Conservation (phyloP, 257 asterid genomes). For the Solanum neorickii region DNA sequence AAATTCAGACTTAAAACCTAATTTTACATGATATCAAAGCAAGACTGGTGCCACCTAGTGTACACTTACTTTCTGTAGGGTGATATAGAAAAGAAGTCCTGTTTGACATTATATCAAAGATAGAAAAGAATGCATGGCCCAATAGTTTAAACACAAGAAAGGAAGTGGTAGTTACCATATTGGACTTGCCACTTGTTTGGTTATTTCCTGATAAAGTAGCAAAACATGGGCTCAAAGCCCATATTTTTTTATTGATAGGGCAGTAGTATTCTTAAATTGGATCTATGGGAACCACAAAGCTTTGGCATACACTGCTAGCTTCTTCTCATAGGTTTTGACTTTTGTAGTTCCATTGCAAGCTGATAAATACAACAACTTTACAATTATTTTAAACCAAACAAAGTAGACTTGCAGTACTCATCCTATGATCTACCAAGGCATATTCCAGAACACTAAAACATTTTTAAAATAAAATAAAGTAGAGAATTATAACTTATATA, state of each 20-base stretch:
- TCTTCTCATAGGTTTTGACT: background rate
- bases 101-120: background rate
- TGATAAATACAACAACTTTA: background rate
- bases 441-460: background rate
- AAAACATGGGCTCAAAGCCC: background rate
- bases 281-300: background rate
- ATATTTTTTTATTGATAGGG: background rate
- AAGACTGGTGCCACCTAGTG: fast-evolving
- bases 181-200: background rate
- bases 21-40: too few relatives aligned
- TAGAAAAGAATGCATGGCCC: background rate
- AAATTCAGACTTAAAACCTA: too few relatives aligned
- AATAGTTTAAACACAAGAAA: background rate
- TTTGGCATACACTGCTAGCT: background rate
- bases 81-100: background rate
- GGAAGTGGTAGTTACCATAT: background rate
- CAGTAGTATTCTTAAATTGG: background rate
- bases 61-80: background rate
- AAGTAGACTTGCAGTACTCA: background rate
- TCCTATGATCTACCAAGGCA: background rate
- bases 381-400: background rate
- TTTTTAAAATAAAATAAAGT: too few relatives aligned
- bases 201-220: background rate
- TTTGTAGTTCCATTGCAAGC: background rate
- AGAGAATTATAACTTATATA: background rate